Conservation (phyloP, 768 basidiomycete genomes). For the Rhizopogon salebrosus region DNA sequence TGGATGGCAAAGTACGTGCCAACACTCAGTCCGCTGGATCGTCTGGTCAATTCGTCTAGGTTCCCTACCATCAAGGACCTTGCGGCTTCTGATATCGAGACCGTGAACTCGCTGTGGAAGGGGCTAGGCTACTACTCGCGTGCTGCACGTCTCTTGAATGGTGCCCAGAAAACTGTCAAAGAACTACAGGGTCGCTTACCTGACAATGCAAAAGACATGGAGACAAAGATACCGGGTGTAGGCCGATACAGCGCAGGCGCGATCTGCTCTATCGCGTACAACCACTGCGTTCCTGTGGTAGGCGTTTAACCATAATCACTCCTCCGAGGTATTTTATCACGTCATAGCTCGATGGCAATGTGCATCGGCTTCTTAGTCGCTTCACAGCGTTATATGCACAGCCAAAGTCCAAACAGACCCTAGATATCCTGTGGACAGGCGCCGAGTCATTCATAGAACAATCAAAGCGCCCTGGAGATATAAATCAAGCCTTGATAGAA, state of each 20-base stretch:
- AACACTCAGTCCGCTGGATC: background rate
- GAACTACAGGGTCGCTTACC: slow-evolving; percentile 71
- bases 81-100: slow-evolving; percentile 68
- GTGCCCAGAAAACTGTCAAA: slow-evolving; percentile 74
- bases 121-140: slow-evolving; percentile 89
- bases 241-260: slow-evolving; percentile 87
- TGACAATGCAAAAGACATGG: slow-evolving; percentile 73
- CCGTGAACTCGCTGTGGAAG: slow-evolving; percentile 88
- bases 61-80: slow-evolving; percentile 80
- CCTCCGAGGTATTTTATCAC: background rate
- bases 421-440: slow-evolving; percentile 79
- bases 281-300: slow-evolving; percentile 78
- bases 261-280: slow-evolving; percentile 85
- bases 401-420: slow-evolving; percentile 73
- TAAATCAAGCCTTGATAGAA: slow-evolving; percentile 93
- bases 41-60: slow-evolving; percentile 29
- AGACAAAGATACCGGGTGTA: slow-evolving; percentile 80
- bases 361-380: slow-evolving; percentile 79
- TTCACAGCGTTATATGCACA: slow-evolving; percentile 77
- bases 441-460: slow-evolving; percentile 65
- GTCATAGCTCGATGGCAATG: slow-evolving; percentile 81
- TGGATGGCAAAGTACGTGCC: slow-evolving; percentile 75
- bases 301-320: slow-evolving; percentile 25
- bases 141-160: slow-evolving; percentile 73
- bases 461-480: slow-evolving; percentile 61